A percentile compares a stretch with the other conserved stretches of the same genome.
phyloP scores from a whole-genome alignment of 257 asterid genomes.

The Ajuga chamaepitys region DNA sequence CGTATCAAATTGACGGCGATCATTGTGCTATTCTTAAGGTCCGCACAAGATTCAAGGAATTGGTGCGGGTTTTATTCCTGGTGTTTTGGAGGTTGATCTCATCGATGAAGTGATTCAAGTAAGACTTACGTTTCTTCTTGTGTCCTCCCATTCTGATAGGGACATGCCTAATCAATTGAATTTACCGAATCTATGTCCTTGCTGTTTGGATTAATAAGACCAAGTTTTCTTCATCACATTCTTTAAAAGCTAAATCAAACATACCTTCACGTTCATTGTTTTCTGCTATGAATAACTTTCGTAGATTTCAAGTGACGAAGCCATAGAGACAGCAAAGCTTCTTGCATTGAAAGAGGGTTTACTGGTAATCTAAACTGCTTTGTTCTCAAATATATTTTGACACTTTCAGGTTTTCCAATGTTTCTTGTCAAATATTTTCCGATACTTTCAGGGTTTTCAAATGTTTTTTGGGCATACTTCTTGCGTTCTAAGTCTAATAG shows the following conservation, averaged over 20 bases:
- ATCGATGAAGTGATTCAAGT: constrained; percentile 63
- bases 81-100: constrained; percentile 44
- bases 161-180: too few species aligned
- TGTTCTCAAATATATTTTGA: background rate
- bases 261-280: background rate
- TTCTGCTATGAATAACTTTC: background rate
- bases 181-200: too few species aligned
- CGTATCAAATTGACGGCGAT: background rate
- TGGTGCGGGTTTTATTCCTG: constrained; percentile 69
- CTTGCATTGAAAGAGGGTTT: constrained; percentile 78
- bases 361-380: constrained; percentile 34
- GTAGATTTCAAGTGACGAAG: constrained; percentile 75
- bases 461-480: background rate
- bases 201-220: too few species aligned
- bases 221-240: background rate
- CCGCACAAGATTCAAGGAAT: constrained; percentile 75
- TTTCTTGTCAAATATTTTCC: background rate
- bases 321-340: constrained; percentile 81
- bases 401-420: background rate
- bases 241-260: background rate
- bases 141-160: too few species aligned
- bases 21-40: constrained; percentile 27
- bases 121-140: constrained; percentile 9
- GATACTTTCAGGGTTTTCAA: background rate
- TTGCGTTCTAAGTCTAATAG: background rate